Base-by-base conservation (phyloP, 2,329 filamentous ascomycete species). In the Blastomyces emzantsi region DNA sequence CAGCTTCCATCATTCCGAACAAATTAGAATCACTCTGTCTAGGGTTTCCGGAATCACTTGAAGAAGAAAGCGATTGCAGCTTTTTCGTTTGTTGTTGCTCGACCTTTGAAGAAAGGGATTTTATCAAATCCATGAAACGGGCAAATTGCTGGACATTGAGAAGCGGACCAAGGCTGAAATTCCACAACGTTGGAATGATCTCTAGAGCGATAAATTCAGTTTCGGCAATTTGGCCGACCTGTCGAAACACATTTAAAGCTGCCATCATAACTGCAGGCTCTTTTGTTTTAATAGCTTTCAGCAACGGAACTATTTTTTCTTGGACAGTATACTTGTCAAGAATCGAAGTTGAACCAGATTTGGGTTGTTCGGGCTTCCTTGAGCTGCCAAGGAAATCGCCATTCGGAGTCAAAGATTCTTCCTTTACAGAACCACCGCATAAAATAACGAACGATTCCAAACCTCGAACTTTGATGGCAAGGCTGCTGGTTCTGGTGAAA, bases 301-400 rank as follows among this genome's bases (percentile, higher is more conserved):
- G 82, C 4, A 97, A 79, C 0, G 94, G 94, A 0, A 97, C 85
- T 43, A 99, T 90, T 79, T 97, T 97, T 73, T 99, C 94, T 74
- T 99, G 94, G 78, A 99, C 93, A 0, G 94, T 97, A 72, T 94
- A 97, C 75, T 97, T 97, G 78, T 99, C 94, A 36, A 99, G 80
- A 2, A 93, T 92, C 1, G 87, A 91, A 0, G 88, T 88, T 3
- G 83, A 84, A 33, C 54, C 70, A 83, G 85, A 60, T 71, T 72
- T 63, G 67, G 70, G 83, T 79, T 61, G 79, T 73, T 67, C 83
- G 75, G 52, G 78, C 71, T 72, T 73, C 51, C 73, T 69, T 19
- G 72, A 66, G 13, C 92, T 80, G 0, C 91, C 92, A 67, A 90
- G 88, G 2, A 97, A 81, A 4, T 90, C 92, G 73, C 94, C 90